Evolutionary conservation across 2,329 filamentous ascomycete species (phyloP), one percentile per base, ranked within the genome.

Genomic region (Alternaria solani): DNA sequence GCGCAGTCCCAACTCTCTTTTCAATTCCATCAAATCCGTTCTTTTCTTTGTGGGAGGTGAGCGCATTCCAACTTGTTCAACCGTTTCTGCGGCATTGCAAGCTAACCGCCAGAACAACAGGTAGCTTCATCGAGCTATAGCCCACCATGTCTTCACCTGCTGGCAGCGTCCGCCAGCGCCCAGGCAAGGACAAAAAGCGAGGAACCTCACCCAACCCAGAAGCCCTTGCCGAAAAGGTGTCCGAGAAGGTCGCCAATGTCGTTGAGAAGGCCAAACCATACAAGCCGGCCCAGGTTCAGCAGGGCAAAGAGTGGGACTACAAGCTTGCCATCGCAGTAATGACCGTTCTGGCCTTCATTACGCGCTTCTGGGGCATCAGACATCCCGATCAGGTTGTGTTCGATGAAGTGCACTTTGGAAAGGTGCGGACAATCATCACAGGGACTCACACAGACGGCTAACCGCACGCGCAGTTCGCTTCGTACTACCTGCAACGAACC

Each of bases 401-500:
- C 76, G 95, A 99, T 77, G 95, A 99, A 81, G 95, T 99, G 59
- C 95, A 99, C 82, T 99, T 99, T 80, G 95, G 95, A 83, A 99
- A 99, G 91, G 94, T 97, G 84, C 61, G 85, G 46, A 25, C 5
- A 11, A 11, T 20, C 7, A 14, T 18, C 8, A 8, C 16, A 12
- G 23, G 14, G 8, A 12, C 30, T 25, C 25, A 28, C 32, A 30
- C 7, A 51, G 34, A 26, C 64, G 26, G 67, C 73, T 76, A 58
- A 76, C 56, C 30, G 20, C 25, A 20, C 26, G 12, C 18, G 23
- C 59, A 84, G 81, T 84, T 85, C 66, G 83, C 82, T 66, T 88
- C 86, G 12, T 88, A 90, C 79, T 99, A 99, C 79, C 89, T 99
- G 71, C 90, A 97, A 82, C 91, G 93, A 73, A 97, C 93, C 64